A percentile compares a stretch with the other conserved stretches of the same genome.
Evolutionary conservation across 345 rosid species (phyloP).

Genomic region (Salix arbutifolia): DNA sequence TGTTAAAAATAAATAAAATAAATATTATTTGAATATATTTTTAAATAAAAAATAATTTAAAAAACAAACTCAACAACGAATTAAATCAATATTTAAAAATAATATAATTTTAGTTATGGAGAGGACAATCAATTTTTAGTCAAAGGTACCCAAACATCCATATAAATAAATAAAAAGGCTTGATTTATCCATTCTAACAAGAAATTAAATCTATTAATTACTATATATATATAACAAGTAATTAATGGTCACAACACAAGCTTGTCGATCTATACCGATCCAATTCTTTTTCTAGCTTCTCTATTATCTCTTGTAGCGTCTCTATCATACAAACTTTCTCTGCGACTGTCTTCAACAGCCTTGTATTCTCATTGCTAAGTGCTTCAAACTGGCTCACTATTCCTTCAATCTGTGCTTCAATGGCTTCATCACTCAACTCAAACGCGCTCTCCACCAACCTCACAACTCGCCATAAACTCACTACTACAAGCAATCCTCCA

Average conservation of each 20-base stretch:
- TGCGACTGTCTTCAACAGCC: slow-evolving; percentile 30
- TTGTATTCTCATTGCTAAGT: slow-evolving; percentile 39
- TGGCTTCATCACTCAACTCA: slow-evolving; percentile 74
- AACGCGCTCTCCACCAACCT: slow-evolving; percentile 65
- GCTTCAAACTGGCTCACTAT: slow-evolving; percentile 48
- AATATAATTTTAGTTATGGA: too few relatives aligned
- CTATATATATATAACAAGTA: too few relatives aligned
- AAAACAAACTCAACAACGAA: too few relatives aligned
- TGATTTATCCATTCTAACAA: too few relatives aligned
- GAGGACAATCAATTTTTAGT: too few relatives aligned
- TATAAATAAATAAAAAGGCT: too few relatives aligned
- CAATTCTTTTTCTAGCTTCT: not conserved
- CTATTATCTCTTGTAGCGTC: slow-evolving; percentile 24
- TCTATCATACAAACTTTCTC: slow-evolving; percentile 42
- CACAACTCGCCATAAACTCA: slow-evolving; percentile 67
- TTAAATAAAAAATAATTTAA: too few relatives aligned
- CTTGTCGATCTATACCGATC: not conserved
- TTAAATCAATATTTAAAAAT: too few relatives aligned
- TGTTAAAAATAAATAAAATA: too few relatives aligned
- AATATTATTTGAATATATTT: too few relatives aligned
- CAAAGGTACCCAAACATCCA: too few relatives aligned
- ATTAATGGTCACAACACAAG: not conserved
- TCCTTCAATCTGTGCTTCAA: slow-evolving; percentile 50
- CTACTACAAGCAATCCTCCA: slow-evolving; percentile 60
- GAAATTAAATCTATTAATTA: too few relatives aligned